Conservation (phyloP, 768 basidiomycete species). For the Rhodotorula paludigena region DNA sequence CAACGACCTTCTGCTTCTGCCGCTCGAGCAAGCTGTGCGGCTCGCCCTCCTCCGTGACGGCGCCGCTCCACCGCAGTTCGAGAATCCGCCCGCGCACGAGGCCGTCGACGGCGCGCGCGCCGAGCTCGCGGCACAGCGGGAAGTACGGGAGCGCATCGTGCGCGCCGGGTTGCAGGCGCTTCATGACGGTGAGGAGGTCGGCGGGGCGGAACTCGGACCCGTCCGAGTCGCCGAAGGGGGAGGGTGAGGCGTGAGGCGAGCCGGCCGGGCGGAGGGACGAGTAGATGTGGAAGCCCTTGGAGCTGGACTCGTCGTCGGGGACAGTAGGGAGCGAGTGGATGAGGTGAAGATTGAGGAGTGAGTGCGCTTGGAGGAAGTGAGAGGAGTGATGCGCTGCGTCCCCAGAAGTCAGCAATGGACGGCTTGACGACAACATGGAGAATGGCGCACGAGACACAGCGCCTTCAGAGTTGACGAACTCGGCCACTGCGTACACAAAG, state of each 20-base stretch:
- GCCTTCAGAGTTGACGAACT: constrained; percentile 59
- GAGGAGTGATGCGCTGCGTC: constrained; percentile 70
- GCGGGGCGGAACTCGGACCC: constrained; percentile 68
- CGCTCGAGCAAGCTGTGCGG: constrained; percentile 43
- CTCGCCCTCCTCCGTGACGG: constrained; percentile 54
- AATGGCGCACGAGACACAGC: constrained; percentile 52
- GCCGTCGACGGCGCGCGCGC: constrained; percentile 74
- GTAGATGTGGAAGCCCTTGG: constrained; percentile 49
- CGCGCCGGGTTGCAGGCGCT: constrained; percentile 60
- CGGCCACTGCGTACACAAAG: constrained; percentile 46
- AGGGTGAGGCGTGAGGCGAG: constrained; percentile 5
- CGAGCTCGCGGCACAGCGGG: constrained; percentile 73
- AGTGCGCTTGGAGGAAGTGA: constrained; percentile 78
- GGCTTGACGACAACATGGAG: background rate
- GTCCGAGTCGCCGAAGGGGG: constrained; percentile 48
- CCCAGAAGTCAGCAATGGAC: too few species aligned
- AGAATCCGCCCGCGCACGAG: constrained; percentile 70
- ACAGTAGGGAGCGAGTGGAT: constrained; percentile 67
- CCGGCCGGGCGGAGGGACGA: constrained; percentile 45
- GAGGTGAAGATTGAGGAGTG: constrained; percentile 76
- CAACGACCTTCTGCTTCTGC: constrained; percentile 56
- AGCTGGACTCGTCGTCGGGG: constrained; percentile 41
- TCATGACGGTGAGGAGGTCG: constrained; percentile 76
- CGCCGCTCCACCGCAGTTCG: constrained; percentile 48
- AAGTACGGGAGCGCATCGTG: constrained; percentile 67